Percentiles rank a stretch among this genome's conserved stretches.
Conservation (phyloP, 2,329 filamentous ascomycete genomes). For the Fusarium proliferatum region DNA sequence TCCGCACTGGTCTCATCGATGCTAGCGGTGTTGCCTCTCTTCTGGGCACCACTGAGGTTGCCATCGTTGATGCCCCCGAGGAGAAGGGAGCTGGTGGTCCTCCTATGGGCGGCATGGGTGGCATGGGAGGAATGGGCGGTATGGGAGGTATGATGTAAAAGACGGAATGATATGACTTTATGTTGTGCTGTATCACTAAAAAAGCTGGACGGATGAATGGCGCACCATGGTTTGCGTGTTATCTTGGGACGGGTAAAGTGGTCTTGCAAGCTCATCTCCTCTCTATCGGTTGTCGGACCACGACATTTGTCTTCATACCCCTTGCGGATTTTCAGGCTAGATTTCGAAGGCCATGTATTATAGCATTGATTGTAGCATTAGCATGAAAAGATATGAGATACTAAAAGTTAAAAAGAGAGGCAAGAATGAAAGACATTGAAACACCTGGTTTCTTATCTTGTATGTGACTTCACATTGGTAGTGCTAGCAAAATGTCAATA, state of each 20-base stretch:
- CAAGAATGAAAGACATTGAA: constrained; percentile 23
- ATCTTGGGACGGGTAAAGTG: constrained; percentile 47
- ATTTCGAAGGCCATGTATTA: constrained; percentile 49
- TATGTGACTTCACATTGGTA: background rate
- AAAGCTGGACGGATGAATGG: constrained; percentile 49
- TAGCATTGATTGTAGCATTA: constrained; percentile 50
- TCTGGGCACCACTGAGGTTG: constrained; percentile 97
- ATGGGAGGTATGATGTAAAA: constrained; percentile 71
- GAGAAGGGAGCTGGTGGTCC: constrained; percentile 79
- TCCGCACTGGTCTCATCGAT: constrained; percentile 94
- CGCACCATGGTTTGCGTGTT: constrained; percentile 64
- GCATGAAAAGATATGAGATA: constrained; percentile 41
- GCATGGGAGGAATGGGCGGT: constrained; percentile 69
- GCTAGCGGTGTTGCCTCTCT: constrained; percentile 96
- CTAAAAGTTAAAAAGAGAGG: constrained; percentile 29
- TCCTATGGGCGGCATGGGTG: constrained; percentile 73
- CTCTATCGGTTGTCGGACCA: constrained; percentile 45
- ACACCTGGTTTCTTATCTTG: background rate
- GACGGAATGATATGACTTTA: constrained; percentile 35
- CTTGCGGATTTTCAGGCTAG: constrained; percentile 45
- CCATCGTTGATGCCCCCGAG: constrained; percentile 94
- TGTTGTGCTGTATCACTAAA: constrained; percentile 47
- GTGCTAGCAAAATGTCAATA: background rate
- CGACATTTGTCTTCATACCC: constrained; percentile 46
- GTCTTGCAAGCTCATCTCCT: constrained; percentile 52